Evolutionary conservation across 2,329 filamentous ascomycete genomes (phyloP).

Genomic region (Botrytis paeoniae): DNA sequence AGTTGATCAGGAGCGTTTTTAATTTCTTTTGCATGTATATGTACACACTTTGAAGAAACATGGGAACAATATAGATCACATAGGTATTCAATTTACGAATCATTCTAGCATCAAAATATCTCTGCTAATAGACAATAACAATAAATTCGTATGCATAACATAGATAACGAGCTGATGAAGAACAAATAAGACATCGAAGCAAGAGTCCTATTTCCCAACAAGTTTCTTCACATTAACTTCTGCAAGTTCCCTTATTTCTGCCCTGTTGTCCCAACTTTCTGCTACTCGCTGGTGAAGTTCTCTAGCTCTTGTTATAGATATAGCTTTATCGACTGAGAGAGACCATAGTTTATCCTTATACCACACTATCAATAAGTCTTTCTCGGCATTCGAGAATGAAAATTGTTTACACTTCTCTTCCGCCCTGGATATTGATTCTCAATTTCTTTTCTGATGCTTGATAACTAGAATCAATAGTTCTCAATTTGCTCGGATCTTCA

Average conservation of each 20-base stretch:
- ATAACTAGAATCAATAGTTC: too few species aligned
- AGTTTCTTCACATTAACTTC: neutral
- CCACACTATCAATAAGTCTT: neutral
- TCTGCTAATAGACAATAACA: too few species aligned
- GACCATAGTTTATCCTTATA: neutral
- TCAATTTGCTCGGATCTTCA: neutral
- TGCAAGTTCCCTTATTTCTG: neutral
- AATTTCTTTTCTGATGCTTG: neutral
- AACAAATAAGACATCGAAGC: accelerated
- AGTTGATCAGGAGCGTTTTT: neutral
- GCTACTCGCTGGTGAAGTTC: neutral
- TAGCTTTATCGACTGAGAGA: accelerated
- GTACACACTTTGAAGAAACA: neutral
- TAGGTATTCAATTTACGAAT: neutral
- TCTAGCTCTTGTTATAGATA: neutral
- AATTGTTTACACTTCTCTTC: neutral
- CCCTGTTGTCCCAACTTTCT: neutral
- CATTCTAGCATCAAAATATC: neutral
- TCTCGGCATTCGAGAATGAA: neutral
- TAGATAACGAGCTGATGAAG: neutral
- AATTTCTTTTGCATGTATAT: neutral
- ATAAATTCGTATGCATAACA: neutral
- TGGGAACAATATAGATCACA: neutral
- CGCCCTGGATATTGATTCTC: neutral
- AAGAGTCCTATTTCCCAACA: neutral